A percentile compares a stretch with the other conserved stretches of the same genome.
Evolutionary conservation across 2,329 filamentous ascomycete species (phyloP).

Genomic region (Beauveria sp.): DNA sequence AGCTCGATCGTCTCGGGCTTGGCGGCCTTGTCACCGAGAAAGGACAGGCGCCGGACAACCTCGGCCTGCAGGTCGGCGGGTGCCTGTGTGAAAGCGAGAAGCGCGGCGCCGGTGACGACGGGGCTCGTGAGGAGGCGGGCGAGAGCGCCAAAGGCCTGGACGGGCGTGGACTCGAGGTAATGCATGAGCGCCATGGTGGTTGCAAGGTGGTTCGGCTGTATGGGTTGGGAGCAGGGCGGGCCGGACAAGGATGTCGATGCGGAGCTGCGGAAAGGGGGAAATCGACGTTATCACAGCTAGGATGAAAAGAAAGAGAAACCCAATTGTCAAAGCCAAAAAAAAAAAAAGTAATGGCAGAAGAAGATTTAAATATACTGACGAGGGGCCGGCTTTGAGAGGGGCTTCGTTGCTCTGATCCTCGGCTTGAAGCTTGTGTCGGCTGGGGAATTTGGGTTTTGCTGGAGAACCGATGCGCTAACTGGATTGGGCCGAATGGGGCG

Average conservation of each 20-base stretch:
- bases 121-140: constrained; percentile 13
- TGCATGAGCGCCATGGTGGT: not conserved
- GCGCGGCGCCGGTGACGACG: constrained; percentile 14
- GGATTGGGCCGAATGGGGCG: not conserved
- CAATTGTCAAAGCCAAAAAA: not conserved
- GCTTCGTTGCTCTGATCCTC: not conserved
- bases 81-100: constrained; percentile 11
- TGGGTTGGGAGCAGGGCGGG: not conserved
- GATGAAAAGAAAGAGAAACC: not conserved
- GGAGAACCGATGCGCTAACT: not conserved
- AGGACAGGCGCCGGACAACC: constrained; percentile 8
- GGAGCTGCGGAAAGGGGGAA: not conserved
- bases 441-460: not conserved
- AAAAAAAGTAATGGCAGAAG: not conserved
- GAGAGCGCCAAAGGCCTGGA: constrained; percentile 9
- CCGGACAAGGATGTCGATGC: no score
- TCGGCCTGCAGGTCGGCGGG: constrained; percentile 9
- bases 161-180: constrained; percentile 14
- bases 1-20: constrained; percentile 5
- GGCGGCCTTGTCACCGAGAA: constrained; percentile 4
- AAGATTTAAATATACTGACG: not conserved
- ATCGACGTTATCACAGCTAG: not conserved
- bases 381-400: not conserved
- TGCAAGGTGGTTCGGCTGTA: not conserved
- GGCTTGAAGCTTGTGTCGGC: not conserved